Conservation (phyloP, 352 stramenopile species). For the Phytophthora chlamydospora region DNA sequence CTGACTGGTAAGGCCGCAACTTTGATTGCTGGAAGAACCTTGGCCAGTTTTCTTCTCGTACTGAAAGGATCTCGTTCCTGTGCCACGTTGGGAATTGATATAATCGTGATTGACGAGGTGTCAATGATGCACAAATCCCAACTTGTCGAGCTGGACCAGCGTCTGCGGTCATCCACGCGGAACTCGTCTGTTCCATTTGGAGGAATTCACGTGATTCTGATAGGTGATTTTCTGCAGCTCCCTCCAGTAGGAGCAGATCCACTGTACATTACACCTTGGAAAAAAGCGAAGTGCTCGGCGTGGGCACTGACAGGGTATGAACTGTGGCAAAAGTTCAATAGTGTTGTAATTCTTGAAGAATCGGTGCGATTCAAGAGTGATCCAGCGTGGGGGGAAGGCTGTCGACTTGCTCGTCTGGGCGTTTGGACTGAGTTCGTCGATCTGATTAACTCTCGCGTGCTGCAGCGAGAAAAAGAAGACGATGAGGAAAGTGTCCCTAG, state of each 20-base stretch:
- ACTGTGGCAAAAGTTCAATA: background rate
- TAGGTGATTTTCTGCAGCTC: conserved; percentile 10
- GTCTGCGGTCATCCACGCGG: background rate
- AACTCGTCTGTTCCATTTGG: conserved; percentile 1
- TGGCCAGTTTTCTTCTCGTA: conserved; percentile 5
- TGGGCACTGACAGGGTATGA: background rate
- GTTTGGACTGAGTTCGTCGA: conserved; percentile 9
- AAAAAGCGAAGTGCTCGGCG: background rate
- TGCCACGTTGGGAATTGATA: background rate
- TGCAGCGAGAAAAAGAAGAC: background rate
- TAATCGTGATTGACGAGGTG: conserved; percentile 4
- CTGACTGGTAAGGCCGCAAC: conserved; percentile 5
- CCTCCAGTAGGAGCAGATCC: conserved; percentile 4
- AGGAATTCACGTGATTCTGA: background rate
- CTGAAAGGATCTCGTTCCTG: background rate
- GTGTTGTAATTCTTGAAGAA: conserved; percentile 3
- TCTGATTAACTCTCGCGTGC: conserved; percentile 5
- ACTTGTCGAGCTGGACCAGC: background rate
- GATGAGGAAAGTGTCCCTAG: background rate
- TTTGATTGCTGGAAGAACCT: background rate
- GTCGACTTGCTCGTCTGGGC: background rate
- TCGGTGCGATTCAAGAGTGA: conserved; percentile 1
- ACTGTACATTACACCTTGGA: background rate
- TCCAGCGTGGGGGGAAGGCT: conserved; percentile 9
- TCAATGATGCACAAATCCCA: conserved; percentile 4